Evolutionary conservation across 371 early-diverging fungal species (phyloP), one percentile per base, ranked within the genome.

Genomic region (Mycotypha africana): DNA sequence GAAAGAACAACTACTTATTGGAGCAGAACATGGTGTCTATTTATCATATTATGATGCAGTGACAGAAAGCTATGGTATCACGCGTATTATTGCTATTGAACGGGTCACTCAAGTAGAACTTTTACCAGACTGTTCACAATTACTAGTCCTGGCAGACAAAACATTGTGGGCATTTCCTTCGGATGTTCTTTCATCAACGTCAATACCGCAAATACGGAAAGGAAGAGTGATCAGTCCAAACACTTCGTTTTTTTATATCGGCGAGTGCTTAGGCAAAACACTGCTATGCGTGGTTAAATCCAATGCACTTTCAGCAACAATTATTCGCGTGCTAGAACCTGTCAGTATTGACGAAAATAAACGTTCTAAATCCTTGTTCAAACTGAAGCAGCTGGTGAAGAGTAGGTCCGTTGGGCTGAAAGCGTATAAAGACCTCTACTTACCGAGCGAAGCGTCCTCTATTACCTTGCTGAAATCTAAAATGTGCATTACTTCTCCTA

Each of bases 401-500:
- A 66, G 71, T 42, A 70, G 65, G 12, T 57, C 59, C 7, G 82
- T 81, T 19, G 56, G 68, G 28, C 49, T 88, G 48, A 81, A 84
- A 41, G 50, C 79, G 4, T 84, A 80, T 58, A 85, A 83, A 74
- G 93, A 96, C 59, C 84, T 92, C 47, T 96, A 94, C 60, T 80
- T 94, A 38, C 93, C 94, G 4, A 78, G 89, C 21, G 94, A 92
- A 68, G 80, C 89, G 3, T 81, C 79, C n/a, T 85, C 87, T 4
- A 75, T 96, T 41, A 86, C 86, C 58, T 84, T 90, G 35, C 57
- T 95, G 44, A 82, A 83, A 26, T 82, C 86, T 11, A 89, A 86
- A 33, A 79, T 96, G 51, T 92, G 91, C 55, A 90, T 96, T 9
- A 92, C 95, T 5, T 93, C 93, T 53, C 75, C 82, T 17, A 86